These are phyloP conservation scores for Dictyostelium brefeldianum DNA, from an alignment of 78 protist genomes.

Conservation along the genomic window DNA sequence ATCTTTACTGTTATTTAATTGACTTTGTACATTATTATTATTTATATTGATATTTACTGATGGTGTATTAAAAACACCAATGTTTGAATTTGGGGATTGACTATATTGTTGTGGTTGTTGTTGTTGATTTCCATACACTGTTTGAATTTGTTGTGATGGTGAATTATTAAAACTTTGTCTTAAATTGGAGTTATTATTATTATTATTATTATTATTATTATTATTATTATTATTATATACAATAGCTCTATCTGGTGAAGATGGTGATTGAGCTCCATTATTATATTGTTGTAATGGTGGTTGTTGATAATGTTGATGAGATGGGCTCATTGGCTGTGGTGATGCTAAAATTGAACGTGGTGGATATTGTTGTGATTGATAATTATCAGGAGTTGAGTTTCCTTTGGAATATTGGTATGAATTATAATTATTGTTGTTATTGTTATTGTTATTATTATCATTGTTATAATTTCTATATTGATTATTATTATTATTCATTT, in stretches of 20 bases:
- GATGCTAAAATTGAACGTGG: background rate
- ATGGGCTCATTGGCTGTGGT: background rate
- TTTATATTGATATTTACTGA: background rate
- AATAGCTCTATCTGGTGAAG: slow-evolving; percentile 7
- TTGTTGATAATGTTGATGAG: background rate
- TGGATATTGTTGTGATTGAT: background rate
- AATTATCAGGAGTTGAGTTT: background rate
- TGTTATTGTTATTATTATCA: background rate
- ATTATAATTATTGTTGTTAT: background rate
- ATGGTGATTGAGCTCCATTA: background rate
- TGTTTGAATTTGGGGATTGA: background rate
- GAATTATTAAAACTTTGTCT: background rate
- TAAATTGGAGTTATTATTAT: background rate
- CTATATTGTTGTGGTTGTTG: background rate
- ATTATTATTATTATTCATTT: background rate
- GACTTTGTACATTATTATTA: slow-evolving; percentile 6
- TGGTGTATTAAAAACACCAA: background rate
- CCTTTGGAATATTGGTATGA: background rate
- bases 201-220: background rate
- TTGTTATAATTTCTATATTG: background rate
- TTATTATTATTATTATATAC: background rate
- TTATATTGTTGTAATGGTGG: background rate
- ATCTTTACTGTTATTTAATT: background rate
- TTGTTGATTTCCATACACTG: background rate
- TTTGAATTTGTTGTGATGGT: background rate